Percentiles rank a stretch among this genome's conserved stretches.
Conservation (phyloP, 169 alveolate species). For the Plasmodium fragile region DNA sequence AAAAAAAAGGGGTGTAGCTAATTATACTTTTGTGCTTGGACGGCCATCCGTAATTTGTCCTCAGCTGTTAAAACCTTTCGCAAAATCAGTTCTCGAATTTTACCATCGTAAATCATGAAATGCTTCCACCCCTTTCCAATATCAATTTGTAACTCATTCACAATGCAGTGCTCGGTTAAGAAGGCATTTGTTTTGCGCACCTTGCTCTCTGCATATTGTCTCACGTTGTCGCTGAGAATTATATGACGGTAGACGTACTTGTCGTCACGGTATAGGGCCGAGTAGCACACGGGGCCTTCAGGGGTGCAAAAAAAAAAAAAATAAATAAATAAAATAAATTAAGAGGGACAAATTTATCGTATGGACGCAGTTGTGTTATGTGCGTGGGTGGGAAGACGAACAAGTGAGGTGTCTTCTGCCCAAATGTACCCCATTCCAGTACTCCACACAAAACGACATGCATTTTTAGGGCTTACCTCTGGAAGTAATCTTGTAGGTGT, state of each 20-base stretch:
- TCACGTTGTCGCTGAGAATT: constrained; percentile 87
- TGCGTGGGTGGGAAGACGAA: neutral
- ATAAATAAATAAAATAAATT: no score
- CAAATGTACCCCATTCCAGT: neutral
- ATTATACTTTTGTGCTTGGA: constrained; percentile 27
- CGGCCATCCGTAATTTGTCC: constrained; percentile 74
- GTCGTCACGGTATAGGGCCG: constrained; percentile 89
- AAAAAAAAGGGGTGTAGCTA: neutral
- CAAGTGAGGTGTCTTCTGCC: neutral
- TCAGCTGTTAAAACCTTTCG: constrained; percentile 80
- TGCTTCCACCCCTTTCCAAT: constrained; percentile 92
- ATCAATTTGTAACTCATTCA: constrained; percentile 86
- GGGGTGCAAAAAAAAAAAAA: neutral
- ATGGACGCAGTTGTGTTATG: neutral
- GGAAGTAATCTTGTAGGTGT: constrained; percentile 66
- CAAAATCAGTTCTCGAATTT: constrained; percentile 87
- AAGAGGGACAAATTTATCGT: neutral
- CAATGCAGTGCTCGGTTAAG: constrained; percentile 87
- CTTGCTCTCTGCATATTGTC: constrained; percentile 87
- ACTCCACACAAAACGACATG: neutral
- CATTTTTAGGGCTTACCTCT: constrained; percentile 21
- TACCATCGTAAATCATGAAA: constrained; percentile 88
- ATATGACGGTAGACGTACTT: constrained; percentile 88
- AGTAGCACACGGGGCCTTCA: constrained; percentile 89
- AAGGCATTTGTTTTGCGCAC: constrained; percentile 84